Conservation (phyloP, 2,329 filamentous ascomycete genomes). For the Tolypocladium tropicale region DNA sequence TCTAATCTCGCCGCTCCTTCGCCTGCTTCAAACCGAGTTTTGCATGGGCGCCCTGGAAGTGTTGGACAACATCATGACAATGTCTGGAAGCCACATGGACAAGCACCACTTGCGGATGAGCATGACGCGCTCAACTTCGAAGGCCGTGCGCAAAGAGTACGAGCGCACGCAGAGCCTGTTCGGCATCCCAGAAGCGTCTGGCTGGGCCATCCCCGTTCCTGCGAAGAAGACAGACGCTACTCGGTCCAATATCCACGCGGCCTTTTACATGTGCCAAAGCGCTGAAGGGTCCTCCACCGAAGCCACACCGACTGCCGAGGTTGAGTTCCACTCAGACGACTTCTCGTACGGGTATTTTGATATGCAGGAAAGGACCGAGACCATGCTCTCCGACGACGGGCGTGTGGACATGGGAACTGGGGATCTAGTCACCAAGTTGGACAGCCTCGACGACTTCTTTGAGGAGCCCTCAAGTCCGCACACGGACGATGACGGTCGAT, state of each 20-base stretch:
- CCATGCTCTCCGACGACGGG: conserved; percentile 83
- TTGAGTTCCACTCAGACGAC: conserved; percentile 89
- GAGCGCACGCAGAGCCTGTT: conserved; percentile 90
- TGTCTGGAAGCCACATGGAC: conserved; percentile 86
- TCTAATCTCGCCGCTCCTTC: conserved; percentile 82
- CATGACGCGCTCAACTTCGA: conserved; percentile 83
- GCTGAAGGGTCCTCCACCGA: conserved; percentile 48
- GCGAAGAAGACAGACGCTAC: conserved; percentile 82
- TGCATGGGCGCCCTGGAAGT: conserved; percentile 89
- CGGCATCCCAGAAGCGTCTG: conserved; percentile 89
- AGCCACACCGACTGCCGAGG: conserved; percentile 64
- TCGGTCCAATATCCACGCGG: conserved; percentile 84
- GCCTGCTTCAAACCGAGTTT: conserved; percentile 83
- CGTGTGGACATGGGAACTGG: conserved; percentile 58
- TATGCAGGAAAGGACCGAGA: conserved; percentile 63
- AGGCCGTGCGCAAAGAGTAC: conserved; percentile 84
- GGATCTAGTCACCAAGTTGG: conserved; percentile 71
- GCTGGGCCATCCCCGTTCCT: conserved; percentile 92
- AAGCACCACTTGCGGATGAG: conserved; percentile 95
- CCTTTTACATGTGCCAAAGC: conserved; percentile 86
- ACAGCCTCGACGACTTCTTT: conserved; percentile 75
- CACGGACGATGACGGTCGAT: conserved; percentile 45
- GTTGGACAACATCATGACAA: conserved; percentile 88
- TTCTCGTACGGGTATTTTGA: conserved; percentile 74
- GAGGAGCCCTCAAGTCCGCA: conserved; percentile 57